Conservation (phyloP, 75 land plant species). For the Cryptomeria japonica region DNA sequence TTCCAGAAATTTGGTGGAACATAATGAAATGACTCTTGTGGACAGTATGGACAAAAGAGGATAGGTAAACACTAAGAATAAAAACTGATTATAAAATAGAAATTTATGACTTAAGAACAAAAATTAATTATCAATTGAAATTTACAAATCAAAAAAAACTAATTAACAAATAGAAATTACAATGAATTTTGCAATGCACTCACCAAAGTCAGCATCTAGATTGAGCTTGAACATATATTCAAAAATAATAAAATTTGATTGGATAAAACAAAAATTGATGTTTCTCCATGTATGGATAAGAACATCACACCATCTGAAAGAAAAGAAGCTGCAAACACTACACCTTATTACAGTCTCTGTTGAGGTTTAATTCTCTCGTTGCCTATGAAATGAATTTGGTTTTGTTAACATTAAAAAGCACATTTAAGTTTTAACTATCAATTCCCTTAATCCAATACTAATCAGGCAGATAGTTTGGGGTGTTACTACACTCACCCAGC, state of each 20-base stretch:
- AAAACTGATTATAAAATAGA: neutral
- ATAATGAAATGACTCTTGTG: too few relatives aligned
- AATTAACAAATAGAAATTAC: neutral
- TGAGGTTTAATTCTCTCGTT: too few relatives aligned
- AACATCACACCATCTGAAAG: neutral
- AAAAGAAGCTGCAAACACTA: neutral
- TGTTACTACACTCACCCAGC: neutral
- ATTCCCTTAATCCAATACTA: neutral
- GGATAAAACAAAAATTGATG: neutral
- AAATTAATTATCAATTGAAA: neutral
- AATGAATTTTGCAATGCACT: neutral
- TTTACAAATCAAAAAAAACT: too few relatives aligned
- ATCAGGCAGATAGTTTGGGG: neutral
- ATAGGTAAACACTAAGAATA: too few relatives aligned
- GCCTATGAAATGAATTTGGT: too few relatives aligned
- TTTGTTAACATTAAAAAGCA: too few relatives aligned
- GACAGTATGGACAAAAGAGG: too few relatives aligned
- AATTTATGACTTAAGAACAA: neutral
- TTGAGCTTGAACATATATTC: neutral
- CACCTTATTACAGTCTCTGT: neutral
- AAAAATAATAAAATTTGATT: neutral
- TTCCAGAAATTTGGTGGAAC: too few relatives aligned
- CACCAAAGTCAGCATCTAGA: neutral
- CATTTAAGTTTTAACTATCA: neutral
- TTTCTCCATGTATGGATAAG: neutral